Conservation (phyloP, 345 rosid species). For the Salix koriyanagi region DNA sequence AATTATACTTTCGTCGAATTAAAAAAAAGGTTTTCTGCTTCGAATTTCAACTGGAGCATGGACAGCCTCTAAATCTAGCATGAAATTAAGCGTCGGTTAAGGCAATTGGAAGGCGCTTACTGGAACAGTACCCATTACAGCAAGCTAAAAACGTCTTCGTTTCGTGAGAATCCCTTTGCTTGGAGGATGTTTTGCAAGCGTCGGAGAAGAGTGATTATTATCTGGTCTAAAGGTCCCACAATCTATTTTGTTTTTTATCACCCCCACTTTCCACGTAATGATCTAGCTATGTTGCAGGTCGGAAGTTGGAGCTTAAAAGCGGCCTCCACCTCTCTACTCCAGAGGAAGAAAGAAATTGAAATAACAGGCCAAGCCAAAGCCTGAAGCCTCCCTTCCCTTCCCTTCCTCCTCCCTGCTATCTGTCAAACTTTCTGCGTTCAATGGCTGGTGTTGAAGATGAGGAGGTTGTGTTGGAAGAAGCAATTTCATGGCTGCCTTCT, state of each 20-base stretch:
- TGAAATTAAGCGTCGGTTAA: slow-evolving; percentile 9
- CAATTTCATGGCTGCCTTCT: slow-evolving; percentile 48
- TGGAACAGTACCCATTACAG: background rate
- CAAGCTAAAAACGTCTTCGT: background rate
- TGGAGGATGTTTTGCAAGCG: background rate
- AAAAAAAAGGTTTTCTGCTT: too few species aligned
- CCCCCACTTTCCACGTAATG: slow-evolving; percentile 9
- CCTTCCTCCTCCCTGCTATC: background rate
- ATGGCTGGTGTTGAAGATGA: slow-evolving; percentile 33
- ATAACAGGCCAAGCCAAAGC: background rate
- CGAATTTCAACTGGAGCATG: too few species aligned
- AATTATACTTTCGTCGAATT: too few species aligned
- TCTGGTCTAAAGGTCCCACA: background rate
- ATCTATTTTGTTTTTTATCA: background rate
- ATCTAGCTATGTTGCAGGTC: slow-evolving; percentile 74
- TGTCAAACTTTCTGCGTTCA: background rate
- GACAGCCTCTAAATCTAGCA: background rate
- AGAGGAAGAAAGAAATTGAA: slow-evolving; percentile 10
- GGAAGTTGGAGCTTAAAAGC: slow-evolving; percentile 48
- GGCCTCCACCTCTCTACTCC: slow-evolving; percentile 17
- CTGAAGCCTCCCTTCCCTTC: background rate
- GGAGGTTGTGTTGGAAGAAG: slow-evolving; percentile 47
- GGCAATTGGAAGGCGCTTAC: background rate
- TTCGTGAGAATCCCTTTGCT: background rate
- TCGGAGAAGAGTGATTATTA: background rate